Percentiles rank a stretch among this genome's conserved stretches.
These are phyloP conservation scores for Didymosphaeria variabile DNA, from an alignment of 2,329 filamentous ascomycete species.

Conservation along the genomic window DNA sequence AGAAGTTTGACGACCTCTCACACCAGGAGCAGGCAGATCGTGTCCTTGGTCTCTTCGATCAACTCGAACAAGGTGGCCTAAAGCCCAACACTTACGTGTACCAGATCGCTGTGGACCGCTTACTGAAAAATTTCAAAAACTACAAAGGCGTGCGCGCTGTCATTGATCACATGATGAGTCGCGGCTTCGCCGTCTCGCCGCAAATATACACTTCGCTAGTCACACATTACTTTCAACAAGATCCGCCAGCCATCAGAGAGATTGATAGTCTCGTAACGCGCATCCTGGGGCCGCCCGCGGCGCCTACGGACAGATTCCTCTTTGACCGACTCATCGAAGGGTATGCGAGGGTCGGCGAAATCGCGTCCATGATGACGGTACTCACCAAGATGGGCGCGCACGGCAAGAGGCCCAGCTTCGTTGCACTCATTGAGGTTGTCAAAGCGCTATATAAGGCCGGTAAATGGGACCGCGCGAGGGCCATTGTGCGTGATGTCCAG, in stretches of 20 bases:
- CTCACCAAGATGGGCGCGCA: conserved; percentile 50
- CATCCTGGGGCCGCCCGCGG: conserved; percentile 45
- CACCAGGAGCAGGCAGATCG: conserved; percentile 61
- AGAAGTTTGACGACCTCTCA: conserved; percentile 52
- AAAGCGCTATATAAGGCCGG: conserved; percentile 48
- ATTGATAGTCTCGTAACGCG: conserved; percentile 67
- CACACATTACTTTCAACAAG: conserved; percentile 69
- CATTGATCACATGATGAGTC: conserved; percentile 67
- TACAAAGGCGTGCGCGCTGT: conserved; percentile 65
- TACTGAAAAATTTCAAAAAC: conserved; percentile 62
- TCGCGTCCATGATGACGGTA: conserved; percentile 55
- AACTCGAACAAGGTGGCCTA: conserved; percentile 66
- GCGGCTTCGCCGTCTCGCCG: conserved; percentile 63
- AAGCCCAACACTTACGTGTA: conserved; percentile 71
- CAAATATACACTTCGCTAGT: conserved; percentile 80
- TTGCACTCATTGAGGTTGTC: conserved; percentile 50
- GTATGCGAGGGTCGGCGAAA: conserved; percentile 66
- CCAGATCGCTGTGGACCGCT: conserved; percentile 72
- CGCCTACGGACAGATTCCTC: conserved; percentile 64
- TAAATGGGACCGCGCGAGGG: conserved; percentile 45
- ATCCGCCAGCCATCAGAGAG: conserved; percentile 66
- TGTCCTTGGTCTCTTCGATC: conserved; percentile 63
- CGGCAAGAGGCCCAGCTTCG: conserved; percentile 55
- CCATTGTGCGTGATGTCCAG: conserved; percentile 50
- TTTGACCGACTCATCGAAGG: conserved; percentile 77